These are phyloP conservation scores for Stachybotrys chartarum DNA, from an alignment of 2,329 filamentous ascomycete genomes.

Conservation along the genomic window DNA sequence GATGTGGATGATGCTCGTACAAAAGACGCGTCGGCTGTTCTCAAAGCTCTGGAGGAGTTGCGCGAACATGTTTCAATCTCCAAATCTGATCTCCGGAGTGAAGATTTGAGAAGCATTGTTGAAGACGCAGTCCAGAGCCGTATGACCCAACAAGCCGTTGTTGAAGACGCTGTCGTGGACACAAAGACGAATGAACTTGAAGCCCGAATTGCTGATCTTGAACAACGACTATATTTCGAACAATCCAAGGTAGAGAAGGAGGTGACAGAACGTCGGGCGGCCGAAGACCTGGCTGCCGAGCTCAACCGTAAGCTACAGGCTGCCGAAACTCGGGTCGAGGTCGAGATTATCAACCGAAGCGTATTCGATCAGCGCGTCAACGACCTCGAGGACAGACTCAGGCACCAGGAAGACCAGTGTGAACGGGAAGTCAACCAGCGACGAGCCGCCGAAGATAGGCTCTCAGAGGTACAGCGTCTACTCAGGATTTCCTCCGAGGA, in stretches of 20 bases:
- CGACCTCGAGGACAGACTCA: conserved; percentile 63
- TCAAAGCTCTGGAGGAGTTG: conserved; percentile 61
- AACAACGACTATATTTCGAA: conserved; percentile 45
- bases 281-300: conserved; percentile 47
- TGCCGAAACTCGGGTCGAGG: conserved; percentile 51
- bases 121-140: conserved; percentile 55
- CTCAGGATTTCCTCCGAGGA: conserved; percentile 66
- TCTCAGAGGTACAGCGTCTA: conserved; percentile 65
- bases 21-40: conserved; percentile 37
- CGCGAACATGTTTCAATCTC: conserved; percentile 37
- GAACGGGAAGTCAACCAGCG: conserved; percentile 58
- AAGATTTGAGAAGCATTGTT: conserved; percentile 54
- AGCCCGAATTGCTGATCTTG: conserved; percentile 51
- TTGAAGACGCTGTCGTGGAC: conserved; percentile 41
- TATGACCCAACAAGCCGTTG: conserved; percentile 42
- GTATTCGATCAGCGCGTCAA: conserved; percentile 53
- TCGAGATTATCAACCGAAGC: conserved; percentile 55
- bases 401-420: conserved; percentile 53
- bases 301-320: conserved; percentile 47
- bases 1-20: conserved; percentile 14
- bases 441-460: conserved; percentile 62
- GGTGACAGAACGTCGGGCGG: conserved; percentile 37
- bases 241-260: conserved; percentile 43
- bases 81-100: conserved; percentile 18
- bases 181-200: conserved; percentile 53